These are phyloP conservation scores for Zygoascus hellenicus DNA, from an alignment of 1,139 yeast species.

Conservation along the genomic window DNA sequence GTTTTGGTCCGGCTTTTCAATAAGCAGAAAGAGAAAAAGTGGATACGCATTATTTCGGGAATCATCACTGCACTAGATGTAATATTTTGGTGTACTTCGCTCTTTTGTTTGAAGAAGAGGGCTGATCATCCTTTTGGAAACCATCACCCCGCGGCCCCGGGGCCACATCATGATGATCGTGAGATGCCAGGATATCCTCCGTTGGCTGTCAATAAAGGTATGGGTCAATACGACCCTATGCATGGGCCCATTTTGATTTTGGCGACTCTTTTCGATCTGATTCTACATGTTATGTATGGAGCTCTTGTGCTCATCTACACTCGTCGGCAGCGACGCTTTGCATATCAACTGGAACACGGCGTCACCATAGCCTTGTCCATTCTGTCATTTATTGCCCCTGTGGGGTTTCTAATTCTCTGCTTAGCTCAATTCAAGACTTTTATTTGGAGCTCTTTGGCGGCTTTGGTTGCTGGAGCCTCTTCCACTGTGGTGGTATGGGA, in stretches of 20 bases:
- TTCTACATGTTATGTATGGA: conserved; percentile 67
- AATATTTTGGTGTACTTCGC: conserved; percentile 17
- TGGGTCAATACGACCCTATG: conserved; percentile 7
- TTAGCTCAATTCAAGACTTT: conserved; percentile 72
- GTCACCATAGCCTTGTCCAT: conserved; percentile 55
- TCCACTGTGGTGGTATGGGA: conserved; percentile 78
- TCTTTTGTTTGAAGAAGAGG: neutral
- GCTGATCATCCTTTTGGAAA: no score
- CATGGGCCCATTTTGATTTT: conserved; percentile 41
- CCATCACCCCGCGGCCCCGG: neutral
- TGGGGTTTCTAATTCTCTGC: conserved; percentile 62
- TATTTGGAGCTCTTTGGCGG: conserved; percentile 69
- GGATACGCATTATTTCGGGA: conserved; percentile 58
- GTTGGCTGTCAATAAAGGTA: neutral
- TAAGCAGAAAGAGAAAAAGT: conserved; percentile 60
- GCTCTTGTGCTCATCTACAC: conserved; percentile 59
- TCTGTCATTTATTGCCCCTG: conserved; percentile 56
- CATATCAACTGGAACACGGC: conserved; percentile 47
- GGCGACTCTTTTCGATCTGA: conserved; percentile 67
- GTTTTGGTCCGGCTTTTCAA: conserved; percentile 66
- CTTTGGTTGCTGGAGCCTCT: conserved; percentile 47
- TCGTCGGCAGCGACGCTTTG: conserved; percentile 49
- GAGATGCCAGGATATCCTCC: neutral
- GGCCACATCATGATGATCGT: neutral
- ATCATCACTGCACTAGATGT: conserved; percentile 43